Conservation (phyloP, 192 early-diverging fungal species). For the Rhizoclosmatium globosum region DNA sequence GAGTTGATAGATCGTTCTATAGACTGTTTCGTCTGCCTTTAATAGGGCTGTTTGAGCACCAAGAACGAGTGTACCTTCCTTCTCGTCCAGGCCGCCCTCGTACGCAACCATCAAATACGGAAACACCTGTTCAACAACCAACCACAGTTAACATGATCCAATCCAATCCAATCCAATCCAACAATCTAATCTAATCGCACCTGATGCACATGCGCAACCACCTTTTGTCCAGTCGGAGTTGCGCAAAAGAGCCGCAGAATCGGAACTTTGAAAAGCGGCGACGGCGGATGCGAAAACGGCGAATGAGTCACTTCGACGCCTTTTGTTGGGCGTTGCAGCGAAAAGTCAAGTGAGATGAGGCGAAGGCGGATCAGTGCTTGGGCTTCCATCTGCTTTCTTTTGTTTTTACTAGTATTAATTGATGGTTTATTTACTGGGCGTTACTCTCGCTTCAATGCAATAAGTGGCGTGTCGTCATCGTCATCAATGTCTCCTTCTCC, state of each 20-base stretch:
- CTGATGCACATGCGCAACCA: conserved; percentile 86
- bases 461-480: conserved; percentile 32
- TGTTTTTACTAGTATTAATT: no score
- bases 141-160: conserved; percentile 14
- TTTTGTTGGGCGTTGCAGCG: background rate
- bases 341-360: conserved; percentile 2
- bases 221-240: conserved; percentile 72
- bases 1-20: conserved; percentile 61
- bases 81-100: conserved; percentile 46
- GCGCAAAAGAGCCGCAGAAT: conserved; percentile 85
- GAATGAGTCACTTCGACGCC: conserved; percentile 19
- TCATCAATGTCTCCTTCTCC: conserved; percentile 2
- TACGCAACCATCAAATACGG: conserved; percentile 89
- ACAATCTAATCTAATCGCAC: conserved; percentile 38
- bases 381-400: no score
- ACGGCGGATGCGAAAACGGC: conserved; percentile 17
- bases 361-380: background rate
- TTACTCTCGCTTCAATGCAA: background rate
- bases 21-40: conserved; percentile 28
- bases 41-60: background rate
- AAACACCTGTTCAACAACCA: conserved; percentile 54
- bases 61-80: conserved; percentile 1
- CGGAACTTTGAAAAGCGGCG: conserved; percentile 57
- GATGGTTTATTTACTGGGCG: background rate
- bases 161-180: background rate